Base-by-base conservation (phyloP, 208 protist species). In the Acanthamoeba sp. region DNA sequence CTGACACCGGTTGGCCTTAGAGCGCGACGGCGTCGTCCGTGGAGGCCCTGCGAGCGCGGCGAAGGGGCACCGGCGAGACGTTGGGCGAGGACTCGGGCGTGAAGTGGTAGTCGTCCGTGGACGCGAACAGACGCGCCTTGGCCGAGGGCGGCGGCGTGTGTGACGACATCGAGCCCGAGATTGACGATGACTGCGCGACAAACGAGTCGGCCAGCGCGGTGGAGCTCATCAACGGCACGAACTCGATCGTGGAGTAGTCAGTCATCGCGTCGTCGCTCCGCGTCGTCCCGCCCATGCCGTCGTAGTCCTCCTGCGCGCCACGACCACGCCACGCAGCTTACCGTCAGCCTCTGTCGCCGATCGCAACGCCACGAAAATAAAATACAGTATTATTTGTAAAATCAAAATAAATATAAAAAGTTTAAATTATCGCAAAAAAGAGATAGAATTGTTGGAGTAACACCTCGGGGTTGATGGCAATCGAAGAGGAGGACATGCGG, bases 211-310 rank as follows among this genome's bases (percentile, higher is more conserved):
- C 20, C 59, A 66, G n/a, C 59, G 59, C n/a, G 59, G 27, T 66
- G 59, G 59, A 66, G 59, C 59, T 66, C n/a, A 66, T 73, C 64
- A 73, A 18, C 34, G 80, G 80, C 42, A 88, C 80, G 34, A 88
- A 88, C 14, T 88, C 80, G 27, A 88, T 62, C 32, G 80, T 88
- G 36, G 80, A 88, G 32, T 32, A 88, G 42, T 88, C 80, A 1
- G 42, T 88, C 20, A 29, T n/a, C 34, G 20, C 64, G 34, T 16
- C 27, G 32, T 73, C 27, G 42, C 18, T 32, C 14, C 18, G 34
- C 64, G 64, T 38, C 32, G 64, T 12, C 34, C 34, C 22, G 69
- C 32, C 32, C 34, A 78, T 78, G 64, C 64, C 10, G 69, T 59
- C 7, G 80, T 59, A 10, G 27, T 52, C 80, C 80, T 62, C 29